phyloP scores from a whole-genome alignment of 805 yeast species.

The Wickerhamiella occidentalis region DNA sequence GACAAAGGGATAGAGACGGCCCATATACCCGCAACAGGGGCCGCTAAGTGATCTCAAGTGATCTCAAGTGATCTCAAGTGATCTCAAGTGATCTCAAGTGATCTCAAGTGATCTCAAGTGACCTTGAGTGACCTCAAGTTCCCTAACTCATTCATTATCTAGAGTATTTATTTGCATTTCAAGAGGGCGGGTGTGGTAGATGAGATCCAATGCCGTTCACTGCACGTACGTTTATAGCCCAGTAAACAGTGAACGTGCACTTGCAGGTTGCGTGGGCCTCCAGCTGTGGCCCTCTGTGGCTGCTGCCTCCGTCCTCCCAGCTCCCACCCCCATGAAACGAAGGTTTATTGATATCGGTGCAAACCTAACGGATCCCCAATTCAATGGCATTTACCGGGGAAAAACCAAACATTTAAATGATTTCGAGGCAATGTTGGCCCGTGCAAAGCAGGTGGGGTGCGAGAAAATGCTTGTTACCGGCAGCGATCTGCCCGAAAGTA shows the following conservation, averaged over 20 bases:
- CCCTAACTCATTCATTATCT: not conserved
- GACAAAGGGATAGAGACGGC: not conserved
- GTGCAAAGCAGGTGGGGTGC: slow-evolving; percentile 60
- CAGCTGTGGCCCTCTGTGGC: too few species aligned
- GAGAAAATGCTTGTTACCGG: slow-evolving; percentile 70
- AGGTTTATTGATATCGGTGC: slow-evolving; percentile 41
- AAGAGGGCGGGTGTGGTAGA: too few species aligned
- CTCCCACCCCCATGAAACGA: slow-evolving; percentile 2
- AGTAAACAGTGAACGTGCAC: too few species aligned
- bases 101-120: too few species aligned
- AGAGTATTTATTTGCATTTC: not conserved
- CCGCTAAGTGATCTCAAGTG: too few species aligned
- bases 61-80: too few species aligned
- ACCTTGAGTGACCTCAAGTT: not conserved
- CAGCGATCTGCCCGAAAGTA: slow-evolving; percentile 56
- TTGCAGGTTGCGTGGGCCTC: too few species aligned
- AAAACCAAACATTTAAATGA: slow-evolving; percentile 59
- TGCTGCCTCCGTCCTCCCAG: too few species aligned
- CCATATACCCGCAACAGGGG: not conserved
- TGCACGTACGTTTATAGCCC: too few species aligned
- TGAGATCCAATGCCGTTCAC: too few species aligned
- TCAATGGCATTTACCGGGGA: slow-evolving; percentile 66
- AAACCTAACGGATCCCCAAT: slow-evolving; percentile 83
- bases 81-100: too few species aligned
- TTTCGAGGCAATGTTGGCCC: slow-evolving; percentile 44